A percentile compares a stretch with the other conserved stretches of the same genome.
phyloP scores from a whole-genome alignment of 306 rosid genomes.

The Quercus cerris region DNA sequence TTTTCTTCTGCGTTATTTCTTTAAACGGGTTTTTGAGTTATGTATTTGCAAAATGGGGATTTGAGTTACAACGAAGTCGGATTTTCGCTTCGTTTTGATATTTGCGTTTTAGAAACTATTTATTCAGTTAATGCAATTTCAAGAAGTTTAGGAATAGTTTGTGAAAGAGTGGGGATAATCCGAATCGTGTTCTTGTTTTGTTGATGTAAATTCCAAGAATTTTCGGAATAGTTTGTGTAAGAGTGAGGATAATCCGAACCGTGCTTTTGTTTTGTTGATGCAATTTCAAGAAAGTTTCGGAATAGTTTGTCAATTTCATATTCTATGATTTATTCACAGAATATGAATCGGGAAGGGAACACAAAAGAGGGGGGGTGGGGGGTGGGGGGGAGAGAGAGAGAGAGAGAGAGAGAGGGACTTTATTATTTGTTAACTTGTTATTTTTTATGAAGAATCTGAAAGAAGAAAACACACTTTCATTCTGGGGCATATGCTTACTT shows the following conservation, averaged over 20 bases:
- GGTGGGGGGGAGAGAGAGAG: too few relatives aligned
- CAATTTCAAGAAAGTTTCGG: background rate
- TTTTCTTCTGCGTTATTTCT: background rate
- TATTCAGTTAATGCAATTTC: background rate
- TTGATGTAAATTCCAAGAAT: background rate
- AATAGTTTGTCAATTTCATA: background rate
- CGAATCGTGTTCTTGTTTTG: background rate
- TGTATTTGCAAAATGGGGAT: background rate
- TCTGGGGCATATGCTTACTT: background rate
- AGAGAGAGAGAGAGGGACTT: background rate
- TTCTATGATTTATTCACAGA: too few relatives aligned
- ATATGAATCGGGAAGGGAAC: background rate
- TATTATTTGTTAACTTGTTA: background rate
- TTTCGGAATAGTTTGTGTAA: background rate
- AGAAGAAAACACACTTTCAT: too few relatives aligned
- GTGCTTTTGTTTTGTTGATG: background rate
- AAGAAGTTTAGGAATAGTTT: background rate
- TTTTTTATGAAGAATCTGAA: background rate
- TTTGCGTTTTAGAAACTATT: background rate
- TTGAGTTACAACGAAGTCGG: background rate
- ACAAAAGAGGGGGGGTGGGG: rapidly evolving
- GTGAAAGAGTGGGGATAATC: background rate
- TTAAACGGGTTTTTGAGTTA: background rate
- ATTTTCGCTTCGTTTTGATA: background rate
- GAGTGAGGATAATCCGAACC: background rate